A percentile compares a stretch with the other conserved stretches of the same genome.
These are phyloP conservation scores for Torrubiella hemipterigena DNA, from an alignment of 2,329 filamentous ascomycete species.

Conservation along the genomic window DNA sequence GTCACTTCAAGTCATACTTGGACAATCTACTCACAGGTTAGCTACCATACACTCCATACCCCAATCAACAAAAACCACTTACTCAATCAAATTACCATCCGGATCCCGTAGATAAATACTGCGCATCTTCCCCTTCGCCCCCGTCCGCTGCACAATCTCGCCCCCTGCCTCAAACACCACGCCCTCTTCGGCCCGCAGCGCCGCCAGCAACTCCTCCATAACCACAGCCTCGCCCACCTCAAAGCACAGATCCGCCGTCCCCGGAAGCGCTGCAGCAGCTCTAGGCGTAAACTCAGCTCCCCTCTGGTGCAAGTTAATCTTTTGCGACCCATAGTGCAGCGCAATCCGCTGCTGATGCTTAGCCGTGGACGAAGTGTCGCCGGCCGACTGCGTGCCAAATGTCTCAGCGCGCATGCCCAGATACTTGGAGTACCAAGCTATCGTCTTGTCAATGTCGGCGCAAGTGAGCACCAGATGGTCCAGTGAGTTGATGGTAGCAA, in stretches of 20 bases:
- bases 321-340: conserved; percentile 43
- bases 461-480: conserved; percentile 52
- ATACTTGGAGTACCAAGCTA: conserved; percentile 40
- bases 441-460: conserved; percentile 32
- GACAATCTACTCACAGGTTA: conserved; percentile 4
- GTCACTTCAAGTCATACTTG: conserved; percentile 3
- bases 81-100: conserved; percentile 53
- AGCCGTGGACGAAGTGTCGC: conserved; percentile 17
- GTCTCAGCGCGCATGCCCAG: conserved; percentile 45
- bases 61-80: conserved; percentile 14
- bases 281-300: conserved; percentile 50
- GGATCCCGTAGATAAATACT: conserved; percentile 51
- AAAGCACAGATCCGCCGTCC: conserved; percentile 49
- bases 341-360: conserved; percentile 27
- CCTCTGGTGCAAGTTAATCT: conserved; percentile 48
- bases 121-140: conserved; percentile 38
- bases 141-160: conserved; percentile 39
- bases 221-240: conserved; percentile 32
- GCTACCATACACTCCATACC: background rate
- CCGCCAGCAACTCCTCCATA: conserved; percentile 31
- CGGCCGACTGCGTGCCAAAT: conserved; percentile 31
- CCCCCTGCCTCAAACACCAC: conserved; percentile 35
- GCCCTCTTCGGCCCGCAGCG: conserved; percentile 28
- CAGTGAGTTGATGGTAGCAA: conserved; percentile 28
- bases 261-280: conserved; percentile 37